Percentiles rank a stretch among this genome's conserved stretches.
Evolutionary conservation across 805 yeast genomes (phyloP).

Genomic region (Metschnikowia henanensis): DNA sequence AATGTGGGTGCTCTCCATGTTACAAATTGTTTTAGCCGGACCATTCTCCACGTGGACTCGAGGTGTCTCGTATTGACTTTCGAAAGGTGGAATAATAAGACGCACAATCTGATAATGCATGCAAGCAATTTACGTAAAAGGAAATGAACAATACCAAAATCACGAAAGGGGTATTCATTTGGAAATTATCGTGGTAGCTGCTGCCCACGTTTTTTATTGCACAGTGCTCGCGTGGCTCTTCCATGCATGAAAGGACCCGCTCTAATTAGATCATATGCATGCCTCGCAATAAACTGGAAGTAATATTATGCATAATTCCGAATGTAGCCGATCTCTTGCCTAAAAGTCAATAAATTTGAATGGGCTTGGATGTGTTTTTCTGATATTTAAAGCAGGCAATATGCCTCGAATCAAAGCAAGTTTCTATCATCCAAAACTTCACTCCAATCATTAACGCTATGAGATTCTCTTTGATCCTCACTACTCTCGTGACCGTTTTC

Average conservation of each 20-base stretch:
- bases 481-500: conserved; percentile 15
- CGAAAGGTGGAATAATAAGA: too few species aligned
- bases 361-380: not conserved
- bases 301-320: conserved; percentile 1
- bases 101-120: too few species aligned
- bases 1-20: too few species aligned
- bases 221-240: not conserved
- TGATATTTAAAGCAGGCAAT: not conserved
- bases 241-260: conserved; percentile 1
- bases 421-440: not conserved
- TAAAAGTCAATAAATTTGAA: not conserved
- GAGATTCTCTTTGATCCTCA: conserved; percentile 15
- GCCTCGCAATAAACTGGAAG: not conserved
- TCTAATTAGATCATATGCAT: not conserved
- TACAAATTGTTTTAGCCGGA: too few species aligned
- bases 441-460: not conserved
- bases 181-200: not conserved
- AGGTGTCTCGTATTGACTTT: too few species aligned
- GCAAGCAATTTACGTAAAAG: too few species aligned
- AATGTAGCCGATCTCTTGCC: not conserved
- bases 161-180: not conserved
- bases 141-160: not conserved
- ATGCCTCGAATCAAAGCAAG: not conserved
- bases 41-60: too few species aligned
- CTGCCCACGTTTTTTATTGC: not conserved